Conservation (phyloP, 179 eudicot genomes). For the Spergularia azorica region DNA sequence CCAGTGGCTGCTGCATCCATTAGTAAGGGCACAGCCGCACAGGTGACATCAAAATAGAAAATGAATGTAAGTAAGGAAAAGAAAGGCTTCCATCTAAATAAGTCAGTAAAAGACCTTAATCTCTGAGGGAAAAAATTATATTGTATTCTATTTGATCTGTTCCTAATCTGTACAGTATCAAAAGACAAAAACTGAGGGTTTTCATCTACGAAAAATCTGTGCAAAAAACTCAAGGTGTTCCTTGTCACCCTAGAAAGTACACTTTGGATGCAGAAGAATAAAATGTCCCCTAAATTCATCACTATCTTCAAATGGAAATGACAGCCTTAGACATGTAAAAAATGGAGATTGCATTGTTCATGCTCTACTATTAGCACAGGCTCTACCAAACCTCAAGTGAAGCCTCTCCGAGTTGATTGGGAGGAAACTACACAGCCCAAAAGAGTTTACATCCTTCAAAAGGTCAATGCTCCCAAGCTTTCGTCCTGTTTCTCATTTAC, state of each 20-base stretch:
- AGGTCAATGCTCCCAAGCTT: background rate
- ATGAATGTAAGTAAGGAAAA: slow-evolving; percentile 2
- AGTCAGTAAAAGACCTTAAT: slow-evolving; percentile 14
- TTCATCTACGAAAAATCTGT: slow-evolving; percentile 39
- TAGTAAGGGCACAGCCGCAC: background rate
- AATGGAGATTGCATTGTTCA: slow-evolving; percentile 19
- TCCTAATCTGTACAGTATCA: slow-evolving; percentile 62
- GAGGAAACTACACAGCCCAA: slow-evolving; percentile 3
- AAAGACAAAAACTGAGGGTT: slow-evolving; percentile 31
- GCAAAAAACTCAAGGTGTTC: slow-evolving; percentile 43
- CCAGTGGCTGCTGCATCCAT: slow-evolving; percentile 1
- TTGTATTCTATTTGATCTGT: slow-evolving; percentile 32
- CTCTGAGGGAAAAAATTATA: slow-evolving; percentile 18
- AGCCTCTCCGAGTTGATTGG: background rate
- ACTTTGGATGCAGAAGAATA: slow-evolving; percentile 38
- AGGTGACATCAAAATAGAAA: background rate
- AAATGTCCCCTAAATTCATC: slow-evolving; percentile 21
- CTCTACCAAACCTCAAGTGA: slow-evolving; percentile 23
- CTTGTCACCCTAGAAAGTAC: slow-evolving; percentile 47
- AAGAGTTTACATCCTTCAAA: slow-evolving; percentile 23
- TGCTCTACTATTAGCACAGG: slow-evolving; percentile 26
- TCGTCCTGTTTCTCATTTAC: slow-evolving; percentile 19
- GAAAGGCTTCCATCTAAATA: slow-evolving; percentile 8
- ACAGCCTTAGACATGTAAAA: slow-evolving; percentile 20
- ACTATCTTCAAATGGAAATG: slow-evolving; percentile 20